Percentiles rank a stretch among this genome's conserved stretches.
Evolutionary conservation across 108 stramenopile species (phyloP).

Genomic region (Cyclotella choctawhatcheeana): DNA sequence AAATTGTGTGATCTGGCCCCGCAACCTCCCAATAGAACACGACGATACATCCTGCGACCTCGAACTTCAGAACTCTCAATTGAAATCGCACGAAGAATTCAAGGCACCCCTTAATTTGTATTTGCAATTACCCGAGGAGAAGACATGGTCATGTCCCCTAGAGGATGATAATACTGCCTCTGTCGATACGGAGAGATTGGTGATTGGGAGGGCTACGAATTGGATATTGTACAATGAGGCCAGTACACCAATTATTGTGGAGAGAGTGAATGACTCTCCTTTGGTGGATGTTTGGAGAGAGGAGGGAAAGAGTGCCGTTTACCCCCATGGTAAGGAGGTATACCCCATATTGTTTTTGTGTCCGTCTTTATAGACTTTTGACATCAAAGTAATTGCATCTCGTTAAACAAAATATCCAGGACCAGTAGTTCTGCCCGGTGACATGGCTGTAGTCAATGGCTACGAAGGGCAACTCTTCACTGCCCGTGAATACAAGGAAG

Average conservation of each 20-base stretch:
- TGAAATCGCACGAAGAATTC: background rate
- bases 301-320: conserved; percentile 18
- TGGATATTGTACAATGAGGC: conserved; percentile 32
- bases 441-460: conserved; percentile 31
- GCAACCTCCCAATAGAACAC: background rate
- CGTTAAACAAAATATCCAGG: background rate
- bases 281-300: background rate
- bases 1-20: too few species aligned
- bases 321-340: conserved; percentile 9
- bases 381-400: too few species aligned
- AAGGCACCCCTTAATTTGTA: background rate
- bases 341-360: background rate
- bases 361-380: too few species aligned
- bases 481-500: conserved; percentile 28
- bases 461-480: conserved; percentile 19
- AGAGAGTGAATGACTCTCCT: background rate
- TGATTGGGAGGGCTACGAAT: background rate
- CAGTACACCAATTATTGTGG: conserved; percentile 14
- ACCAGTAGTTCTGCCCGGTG: conserved; percentile 24
- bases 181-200: background rate
- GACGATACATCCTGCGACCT: background rate
- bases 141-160: conserved; percentile 28
- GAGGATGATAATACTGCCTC: background rate
- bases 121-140: conserved; percentile 30
- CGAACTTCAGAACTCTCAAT: background rate